phyloP scores from a whole-genome alignment of 2,329 filamentous ascomycete species.

The Pezicula carpinea region DNA sequence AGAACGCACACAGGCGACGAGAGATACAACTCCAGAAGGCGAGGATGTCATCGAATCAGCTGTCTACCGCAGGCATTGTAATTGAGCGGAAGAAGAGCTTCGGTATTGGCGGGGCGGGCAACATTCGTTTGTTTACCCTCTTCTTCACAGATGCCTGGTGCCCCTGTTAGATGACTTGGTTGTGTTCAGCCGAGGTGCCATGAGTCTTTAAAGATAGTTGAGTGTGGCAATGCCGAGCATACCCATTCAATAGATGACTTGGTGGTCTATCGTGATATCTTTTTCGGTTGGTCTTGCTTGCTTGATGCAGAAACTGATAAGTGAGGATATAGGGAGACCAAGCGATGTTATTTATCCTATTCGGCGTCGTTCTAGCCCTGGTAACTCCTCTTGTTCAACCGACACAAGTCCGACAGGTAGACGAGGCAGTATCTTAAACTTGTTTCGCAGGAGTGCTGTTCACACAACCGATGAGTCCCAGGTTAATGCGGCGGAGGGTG shows the following conservation, averaged over 20 bases:
- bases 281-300: not conserved
- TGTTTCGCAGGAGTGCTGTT: slow-evolving; percentile 12
- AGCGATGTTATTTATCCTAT: slow-evolving; percentile 25
- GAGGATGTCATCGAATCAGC: not conserved
- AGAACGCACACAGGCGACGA: not conserved
- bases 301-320: not conserved
- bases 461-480: not conserved
- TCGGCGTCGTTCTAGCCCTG: slow-evolving; percentile 18
- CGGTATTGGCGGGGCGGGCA: slow-evolving; percentile 28
- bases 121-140: slow-evolving; percentile 21
- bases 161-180: too few relatives aligned
- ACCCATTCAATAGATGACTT: too few relatives aligned
- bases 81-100: slow-evolving; percentile 22
- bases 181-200: too few relatives aligned
- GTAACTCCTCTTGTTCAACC: slow-evolving; percentile 7
- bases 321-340: slow-evolving; percentile 18
- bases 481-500: slow-evolving; percentile 3
- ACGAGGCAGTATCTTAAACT: slow-evolving; percentile 9
- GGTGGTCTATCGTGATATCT: too few relatives aligned
- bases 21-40: not conserved
- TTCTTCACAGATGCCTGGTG: not conserved
- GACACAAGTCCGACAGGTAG: slow-evolving; percentile 15
- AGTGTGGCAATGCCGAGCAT: too few relatives aligned
- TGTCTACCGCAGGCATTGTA: not conserved
- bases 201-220: too few relatives aligned